Evolutionary conservation across 2,329 filamentous ascomycete genomes (phyloP), one percentile per base, ranked within the genome.

Genomic region (Ilyonectria sp.): DNA sequence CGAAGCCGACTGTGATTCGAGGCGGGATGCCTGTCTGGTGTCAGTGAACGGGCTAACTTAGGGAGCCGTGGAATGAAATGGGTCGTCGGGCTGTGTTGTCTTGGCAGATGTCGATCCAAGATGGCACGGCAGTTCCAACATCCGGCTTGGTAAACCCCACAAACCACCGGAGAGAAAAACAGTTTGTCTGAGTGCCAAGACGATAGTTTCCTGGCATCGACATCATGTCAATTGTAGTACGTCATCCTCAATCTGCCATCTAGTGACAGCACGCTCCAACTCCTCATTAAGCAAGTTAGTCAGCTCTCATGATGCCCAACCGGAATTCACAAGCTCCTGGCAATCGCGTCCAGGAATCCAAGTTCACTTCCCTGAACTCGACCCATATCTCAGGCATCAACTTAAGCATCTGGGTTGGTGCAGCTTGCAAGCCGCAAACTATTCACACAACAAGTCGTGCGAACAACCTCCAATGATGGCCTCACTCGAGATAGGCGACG

Each of bases 121-220:
- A n/a, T 37, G 37, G n/a, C 26, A 58, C 71, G 71, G 71, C 61
- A 70, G 70, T 43, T 72, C n/a, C n/a, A 44, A 15, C 60, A 66
- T 73, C 71, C 71, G 71, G 71, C 71, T 72, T 73, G 71, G 71
- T 72, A 54, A 52, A 33, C 55, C 62, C 57, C n/a, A 17, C 56
- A 52, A 58, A 26, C 19, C 11, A 50, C 58, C 47, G 29, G 47
- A 29, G 23, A 23, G n/a, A 15, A 50, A 17, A 31, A 26, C 29
- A 17, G 15, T 50, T 26, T 26, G 26, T 23, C 13, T 17, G 17
- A 17, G 9, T 52, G 29, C 26, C 47, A 52, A 52, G 47, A 31
- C 15, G 47, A 31, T 19, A 52, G 26, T n/a, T 19, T 31, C 47
- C 17, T 31, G 10, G 8, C 26, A 52, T 52, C 23, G 13, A 15